Evolutionary conservation across 805 yeast genomes (phyloP).

Genomic region (Ascoidea tarda): DNA sequence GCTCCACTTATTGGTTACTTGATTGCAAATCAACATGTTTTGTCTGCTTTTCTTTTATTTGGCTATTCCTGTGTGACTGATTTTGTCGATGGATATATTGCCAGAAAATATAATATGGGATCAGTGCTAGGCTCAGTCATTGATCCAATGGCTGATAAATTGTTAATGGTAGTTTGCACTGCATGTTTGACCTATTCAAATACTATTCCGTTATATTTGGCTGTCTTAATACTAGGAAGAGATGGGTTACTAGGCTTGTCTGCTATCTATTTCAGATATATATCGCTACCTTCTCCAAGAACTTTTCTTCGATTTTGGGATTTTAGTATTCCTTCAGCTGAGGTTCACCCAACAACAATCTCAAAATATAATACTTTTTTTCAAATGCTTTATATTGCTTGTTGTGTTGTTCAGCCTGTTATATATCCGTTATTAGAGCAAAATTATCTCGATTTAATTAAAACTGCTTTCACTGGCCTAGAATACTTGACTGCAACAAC

Average conservation of each 20-base stretch:
- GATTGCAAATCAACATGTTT: conserved; percentile 47
- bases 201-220: conserved; percentile 58
- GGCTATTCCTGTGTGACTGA: conserved; percentile 84
- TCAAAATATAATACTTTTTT: conserved; percentile 84
- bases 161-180: conserved; percentile 78
- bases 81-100: conserved; percentile 82
- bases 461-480: conserved; percentile 17
- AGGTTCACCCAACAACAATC: conserved; percentile 74
- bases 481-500: conserved; percentile 53
- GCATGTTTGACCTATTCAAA: conserved; percentile 55
- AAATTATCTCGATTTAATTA: conserved; percentile 14
- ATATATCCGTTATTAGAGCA: conserved; percentile 21
- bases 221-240: conserved; percentile 66
- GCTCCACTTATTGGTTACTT: conserved; percentile 81
- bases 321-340: conserved; percentile 66
- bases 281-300: conserved; percentile 61
- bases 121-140: conserved; percentile 81
- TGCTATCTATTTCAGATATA: conserved; percentile 60
- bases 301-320: conserved; percentile 67
- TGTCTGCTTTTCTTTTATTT: conserved; percentile 59
- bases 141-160: conserved; percentile 93
- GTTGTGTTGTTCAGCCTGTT: conserved; percentile 43
- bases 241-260: conserved; percentile 61
- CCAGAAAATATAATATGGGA: conserved; percentile 62
- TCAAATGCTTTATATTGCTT: conserved; percentile 81